Evolutionary conservation across 2,329 filamentous ascomycete species (phyloP).

Genomic region (Colletotrichum lentis): DNA sequence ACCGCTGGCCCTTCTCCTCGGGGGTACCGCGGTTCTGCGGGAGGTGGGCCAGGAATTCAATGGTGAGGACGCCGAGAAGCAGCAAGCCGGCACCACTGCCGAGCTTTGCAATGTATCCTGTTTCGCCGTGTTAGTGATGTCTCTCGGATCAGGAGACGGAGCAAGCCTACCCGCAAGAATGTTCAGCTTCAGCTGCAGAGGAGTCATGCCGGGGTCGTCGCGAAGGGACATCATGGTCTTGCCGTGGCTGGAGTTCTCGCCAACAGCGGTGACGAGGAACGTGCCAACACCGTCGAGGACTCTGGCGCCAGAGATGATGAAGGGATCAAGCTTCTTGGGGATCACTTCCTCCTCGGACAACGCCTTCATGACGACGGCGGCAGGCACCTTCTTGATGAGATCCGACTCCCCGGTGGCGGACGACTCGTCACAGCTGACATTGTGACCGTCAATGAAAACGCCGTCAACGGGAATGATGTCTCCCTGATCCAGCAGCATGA

Average conservation of each 20-base stretch:
- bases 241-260: slow-evolving; percentile 39
- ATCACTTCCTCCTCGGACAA: slow-evolving; percentile 58
- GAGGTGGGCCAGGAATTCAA: slow-evolving; percentile 48
- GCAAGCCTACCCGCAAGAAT: slow-evolving; percentile 38
- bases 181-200: slow-evolving; percentile 40
- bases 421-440: slow-evolving; percentile 73
- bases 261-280: slow-evolving; percentile 40
- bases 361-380: slow-evolving; percentile 64
- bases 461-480: slow-evolving; percentile 77
- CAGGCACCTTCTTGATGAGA: slow-evolving; percentile 71
- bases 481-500: slow-evolving; percentile 78
- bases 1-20: slow-evolving; percentile 60
- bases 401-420: slow-evolving; percentile 80
- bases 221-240: slow-evolving; percentile 41
- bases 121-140: not conserved
- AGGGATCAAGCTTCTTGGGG: slow-evolving; percentile 72
- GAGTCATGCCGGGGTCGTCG: slow-evolving; percentile 39
- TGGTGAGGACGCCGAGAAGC: slow-evolving; percentile 38
- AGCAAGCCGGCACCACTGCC: slow-evolving; percentile 39
- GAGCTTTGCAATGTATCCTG: slow-evolving; percentile 41
- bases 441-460: slow-evolving; percentile 66
- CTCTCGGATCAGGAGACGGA: too few relatives aligned
- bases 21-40: slow-evolving; percentile 45
- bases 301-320: slow-evolving; percentile 83
- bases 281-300: slow-evolving; percentile 58